Percentiles rank a stretch among this genome's conserved stretches.
phyloP scores from a whole-genome alignment of 2,329 filamentous ascomycete species.

The Aureobasidium sp. region DNA sequence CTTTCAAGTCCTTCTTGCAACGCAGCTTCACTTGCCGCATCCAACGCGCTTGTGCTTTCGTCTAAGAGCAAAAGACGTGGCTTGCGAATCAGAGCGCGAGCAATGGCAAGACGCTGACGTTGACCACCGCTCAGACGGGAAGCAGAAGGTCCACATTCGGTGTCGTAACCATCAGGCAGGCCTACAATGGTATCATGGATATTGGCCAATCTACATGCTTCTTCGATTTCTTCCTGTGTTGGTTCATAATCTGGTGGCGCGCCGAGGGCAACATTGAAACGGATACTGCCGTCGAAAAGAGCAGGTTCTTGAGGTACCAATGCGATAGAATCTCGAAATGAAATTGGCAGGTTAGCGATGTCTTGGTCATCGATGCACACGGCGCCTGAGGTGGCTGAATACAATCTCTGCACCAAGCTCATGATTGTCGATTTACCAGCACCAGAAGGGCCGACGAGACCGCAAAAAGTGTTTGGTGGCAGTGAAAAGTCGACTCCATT shows the following conservation, averaged over 20 bases:
- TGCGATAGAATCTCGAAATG: constrained; percentile 32
- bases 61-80: constrained; percentile 37
- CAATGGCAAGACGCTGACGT: constrained; percentile 37
- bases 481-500: not conserved
- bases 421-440: constrained; percentile 39
- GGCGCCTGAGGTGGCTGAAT: constrained; percentile 34
- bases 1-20: not conserved
- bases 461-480: constrained; percentile 19
- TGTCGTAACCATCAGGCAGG: constrained; percentile 26
- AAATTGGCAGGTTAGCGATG: constrained; percentile 32
- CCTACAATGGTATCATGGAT: constrained; percentile 42
- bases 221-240: constrained; percentile 26
- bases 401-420: constrained; percentile 40
- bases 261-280: constrained; percentile 39
- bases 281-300: constrained; percentile 38
- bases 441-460: constrained; percentile 38
- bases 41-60: constrained; percentile 37
- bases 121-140: constrained; percentile 30
- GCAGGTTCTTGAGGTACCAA: constrained; percentile 41
- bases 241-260: constrained; percentile 19
- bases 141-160: not conserved
- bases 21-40: constrained; percentile 18
- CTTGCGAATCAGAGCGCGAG: constrained; percentile 37
- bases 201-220: constrained; percentile 36
- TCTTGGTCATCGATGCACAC: constrained; percentile 36